Evolutionary conservation across 2,329 filamentous ascomycete species (phyloP).

Genomic region (Botryotinia convoluta): DNA sequence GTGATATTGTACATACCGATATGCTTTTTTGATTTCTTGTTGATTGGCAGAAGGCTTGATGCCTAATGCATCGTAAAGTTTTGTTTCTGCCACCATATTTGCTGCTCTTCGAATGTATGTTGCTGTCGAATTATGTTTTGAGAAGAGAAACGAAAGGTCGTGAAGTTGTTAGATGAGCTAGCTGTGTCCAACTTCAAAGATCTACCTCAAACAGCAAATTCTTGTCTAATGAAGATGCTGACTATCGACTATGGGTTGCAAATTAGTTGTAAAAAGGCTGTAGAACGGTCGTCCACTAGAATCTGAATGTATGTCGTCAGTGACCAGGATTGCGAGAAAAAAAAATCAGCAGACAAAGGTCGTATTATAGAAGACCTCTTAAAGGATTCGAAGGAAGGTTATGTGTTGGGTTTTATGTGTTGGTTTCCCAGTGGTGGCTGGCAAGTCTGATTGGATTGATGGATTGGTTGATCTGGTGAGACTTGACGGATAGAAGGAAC

Average conservation of each 20-base stretch:
- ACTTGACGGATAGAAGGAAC: not conserved
- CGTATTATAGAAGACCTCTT: not conserved
- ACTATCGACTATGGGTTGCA: not conserved
- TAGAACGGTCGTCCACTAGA: not conserved
- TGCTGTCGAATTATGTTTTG: not conserved
- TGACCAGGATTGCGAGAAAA: not conserved
- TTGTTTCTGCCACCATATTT: constrained; percentile 89
- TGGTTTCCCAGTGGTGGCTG: not conserved
- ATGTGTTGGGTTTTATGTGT: not conserved
- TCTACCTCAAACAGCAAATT: not conserved
- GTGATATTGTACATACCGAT: constrained; percentile 58
- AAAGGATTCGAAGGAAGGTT: not conserved
- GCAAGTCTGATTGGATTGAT: not conserved
- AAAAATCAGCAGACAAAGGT: constrained; percentile 2
- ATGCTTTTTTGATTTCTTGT: constrained; percentile 97
- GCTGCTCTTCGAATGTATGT: constrained; percentile 10
- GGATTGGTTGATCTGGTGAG: not conserved
- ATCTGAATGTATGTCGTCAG: constrained; percentile 11
- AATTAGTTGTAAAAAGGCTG: not conserved
- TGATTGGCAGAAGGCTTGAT: constrained; percentile 78
- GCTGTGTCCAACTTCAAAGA: not conserved
- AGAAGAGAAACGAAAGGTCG: not conserved
- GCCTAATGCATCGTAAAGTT: constrained; percentile 84
- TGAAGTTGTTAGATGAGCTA: not conserved
- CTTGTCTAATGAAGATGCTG: not conserved